Percentiles rank a stretch among this genome's conserved stretches.
These are phyloP conservation scores for Avena sativa DNA, from an alignment of 176 grass and related monocot species.

Conservation along the genomic window DNA sequence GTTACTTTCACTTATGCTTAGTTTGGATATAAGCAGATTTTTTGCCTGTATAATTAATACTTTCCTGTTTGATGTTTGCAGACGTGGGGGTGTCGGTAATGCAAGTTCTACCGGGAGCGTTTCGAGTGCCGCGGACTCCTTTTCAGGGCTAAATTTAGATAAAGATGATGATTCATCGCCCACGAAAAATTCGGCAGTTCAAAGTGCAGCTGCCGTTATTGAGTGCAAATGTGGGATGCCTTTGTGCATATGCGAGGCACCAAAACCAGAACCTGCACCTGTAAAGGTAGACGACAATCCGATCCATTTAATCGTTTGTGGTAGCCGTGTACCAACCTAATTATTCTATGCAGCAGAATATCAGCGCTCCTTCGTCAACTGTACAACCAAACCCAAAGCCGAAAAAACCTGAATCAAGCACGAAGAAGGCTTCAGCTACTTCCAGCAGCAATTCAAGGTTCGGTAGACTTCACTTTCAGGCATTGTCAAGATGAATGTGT, in stretches of 20 bases:
- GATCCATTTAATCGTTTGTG: not conserved
- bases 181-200: constrained; percentile 35
- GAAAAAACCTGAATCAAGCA: constrained; percentile 66
- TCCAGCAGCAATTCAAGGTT: constrained; percentile 92
- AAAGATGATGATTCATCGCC: constrained; percentile 49
- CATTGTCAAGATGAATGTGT: not conserved
- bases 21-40: constrained; percentile 10
- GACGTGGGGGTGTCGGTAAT: constrained; percentile 34
- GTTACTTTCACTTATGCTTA: not conserved
- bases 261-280: constrained; percentile 66
- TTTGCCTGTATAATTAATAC: constrained; percentile 15
- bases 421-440: constrained; percentile 64
- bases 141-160: constrained; percentile 80
- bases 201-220: constrained; percentile 30
- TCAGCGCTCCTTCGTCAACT: constrained; percentile 50
- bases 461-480: not conserved
- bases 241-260: constrained; percentile 94
- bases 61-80: constrained; percentile 46
- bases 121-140: constrained; percentile 47
- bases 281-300: constrained; percentile 49
- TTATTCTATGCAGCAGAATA: constrained; percentile 47
- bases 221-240: constrained; percentile 99
- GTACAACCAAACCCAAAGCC: constrained; percentile 62
- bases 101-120: constrained; percentile 24
- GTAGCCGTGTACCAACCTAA: not conserved